Percentiles rank a stretch among this genome's conserved stretches.
Conservation (phyloP, 129 eudicot species). For the Centrapalus pauciflorus region DNA sequence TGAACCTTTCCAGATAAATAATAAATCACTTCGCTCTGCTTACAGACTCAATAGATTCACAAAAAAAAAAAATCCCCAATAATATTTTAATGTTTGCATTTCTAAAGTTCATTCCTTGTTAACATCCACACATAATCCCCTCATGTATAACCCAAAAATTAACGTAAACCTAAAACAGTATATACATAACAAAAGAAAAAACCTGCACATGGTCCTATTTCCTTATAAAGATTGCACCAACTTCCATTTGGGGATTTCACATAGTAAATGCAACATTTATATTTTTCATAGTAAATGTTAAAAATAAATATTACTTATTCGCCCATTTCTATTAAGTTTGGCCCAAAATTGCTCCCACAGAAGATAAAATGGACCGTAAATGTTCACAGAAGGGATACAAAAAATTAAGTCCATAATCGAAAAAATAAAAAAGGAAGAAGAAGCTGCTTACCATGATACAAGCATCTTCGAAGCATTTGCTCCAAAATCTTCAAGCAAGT, state of each 20-base stretch:
- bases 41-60: no score
- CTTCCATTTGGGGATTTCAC: not conserved
- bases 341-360: not conserved
- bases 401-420: not conserved
- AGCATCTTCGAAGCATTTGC: conserved; percentile 67
- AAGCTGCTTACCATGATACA: conserved; percentile 39
- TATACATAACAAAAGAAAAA: not conserved
- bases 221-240: not conserved
- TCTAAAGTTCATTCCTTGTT: not conserved
- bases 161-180: not conserved
- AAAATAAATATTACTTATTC: not conserved
- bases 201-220: not conserved
- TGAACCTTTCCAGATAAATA: no score
- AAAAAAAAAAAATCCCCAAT: not conserved
- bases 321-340: not conserved
- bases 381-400: not conserved
- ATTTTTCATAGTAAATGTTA: not conserved
- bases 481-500: conserved; percentile 60
- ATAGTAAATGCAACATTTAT: not conserved
- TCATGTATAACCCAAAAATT: conserved; percentile 4
- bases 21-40: no score
- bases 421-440: not conserved
- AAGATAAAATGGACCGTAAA: not conserved
- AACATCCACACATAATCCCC: not conserved
- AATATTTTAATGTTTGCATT: not conserved